Base-by-base conservation (phyloP, 257 asterid species). In the Pogostemon cablin region DNA sequence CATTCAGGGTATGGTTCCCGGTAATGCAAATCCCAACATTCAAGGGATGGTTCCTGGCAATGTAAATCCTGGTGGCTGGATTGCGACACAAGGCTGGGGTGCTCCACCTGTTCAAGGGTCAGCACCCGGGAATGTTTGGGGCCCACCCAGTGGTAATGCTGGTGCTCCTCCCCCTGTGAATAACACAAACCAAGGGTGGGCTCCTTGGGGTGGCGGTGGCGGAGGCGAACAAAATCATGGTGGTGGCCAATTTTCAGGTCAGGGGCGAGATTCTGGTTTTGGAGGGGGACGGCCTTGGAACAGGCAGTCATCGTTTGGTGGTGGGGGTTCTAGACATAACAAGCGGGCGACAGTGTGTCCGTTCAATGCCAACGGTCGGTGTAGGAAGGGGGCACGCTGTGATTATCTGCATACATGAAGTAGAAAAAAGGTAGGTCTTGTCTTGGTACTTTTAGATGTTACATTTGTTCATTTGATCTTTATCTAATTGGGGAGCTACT, bases 331-430 rank as follows among this genome's bases (percentile, higher is more conserved):
- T 11, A 75, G 89, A 62, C 71, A 34, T 15, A 64, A 11, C 7
- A 86, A 66, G 72, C 43, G 80, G 74, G 86, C 76, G 4, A 72
- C 37, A 6, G 25, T 80, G 9, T 93, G 99, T 49, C 99, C 99
- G 1, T 93, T 61, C 76, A 79, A 87, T 76, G 65, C 40, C 0
- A 76, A 79, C 10, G 95, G 96, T 3, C 77, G 82, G n/a, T 93
- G 99, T 80, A 76, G 72, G 77, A 93, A 91, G 81, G 99, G 99
- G 50, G 49, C 84, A 15, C 50, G 69, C 9, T 93, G 99, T 80
- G 85, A 93, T 82, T 89, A 68, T 68, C 54, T 78, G 81, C 98
- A 93, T 77, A 75, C 71, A 69, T 85, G 40, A 58, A 10, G 50
- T 63, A 37, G 39, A 68, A 68, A 65, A 25, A 20, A 64, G 6